Evolutionary conservation across 106 monocot genomes (phyloP).

Genomic region (Dioscorea dumetorum): DNA sequence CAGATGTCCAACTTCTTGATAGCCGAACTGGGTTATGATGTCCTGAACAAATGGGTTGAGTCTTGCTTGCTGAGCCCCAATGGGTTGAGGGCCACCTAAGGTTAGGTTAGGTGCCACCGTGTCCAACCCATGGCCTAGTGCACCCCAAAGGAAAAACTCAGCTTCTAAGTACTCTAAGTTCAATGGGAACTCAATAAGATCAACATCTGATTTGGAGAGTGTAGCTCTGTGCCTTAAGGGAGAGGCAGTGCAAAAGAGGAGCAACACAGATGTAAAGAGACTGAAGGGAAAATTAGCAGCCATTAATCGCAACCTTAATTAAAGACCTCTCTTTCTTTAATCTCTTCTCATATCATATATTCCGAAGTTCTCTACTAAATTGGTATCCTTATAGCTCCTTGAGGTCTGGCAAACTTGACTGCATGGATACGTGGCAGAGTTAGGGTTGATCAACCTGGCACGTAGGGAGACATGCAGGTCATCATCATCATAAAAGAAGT

Average conservation of each 20-base stretch:
- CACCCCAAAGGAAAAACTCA: constrained; percentile 61
- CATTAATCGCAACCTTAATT: background rate
- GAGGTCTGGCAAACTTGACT: too few relatives aligned
- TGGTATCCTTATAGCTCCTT: too few relatives aligned
- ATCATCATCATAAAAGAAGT: too few relatives aligned
- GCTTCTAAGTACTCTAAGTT: constrained; percentile 72
- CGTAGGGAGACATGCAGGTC: too few relatives aligned
- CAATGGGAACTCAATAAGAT: constrained; percentile 57
- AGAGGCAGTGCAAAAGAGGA: constrained; percentile 3
- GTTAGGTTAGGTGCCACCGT: constrained; percentile 29
- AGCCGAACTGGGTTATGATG: constrained; percentile 48
- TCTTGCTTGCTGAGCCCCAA: constrained; percentile 43
- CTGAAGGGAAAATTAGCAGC: background rate
- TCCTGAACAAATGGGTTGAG: constrained; percentile 28
- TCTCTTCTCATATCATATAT: too few relatives aligned
- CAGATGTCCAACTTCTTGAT: constrained; percentile 73
- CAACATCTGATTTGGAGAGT: constrained; percentile 27
- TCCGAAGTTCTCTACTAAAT: too few relatives aligned
- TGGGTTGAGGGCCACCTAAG: constrained; percentile 47
- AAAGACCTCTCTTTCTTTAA: too few relatives aligned
- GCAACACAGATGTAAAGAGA: constrained; percentile 2
- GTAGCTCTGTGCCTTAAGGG: background rate
- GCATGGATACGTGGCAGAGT: background rate
- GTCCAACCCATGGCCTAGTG: constrained; percentile 56
- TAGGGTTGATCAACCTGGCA: background rate